Evolutionary conservation across 352 stramenopile species (phyloP), one percentile per base, ranked within the genome.

Genomic region (Phytophthora syringae): DNA sequence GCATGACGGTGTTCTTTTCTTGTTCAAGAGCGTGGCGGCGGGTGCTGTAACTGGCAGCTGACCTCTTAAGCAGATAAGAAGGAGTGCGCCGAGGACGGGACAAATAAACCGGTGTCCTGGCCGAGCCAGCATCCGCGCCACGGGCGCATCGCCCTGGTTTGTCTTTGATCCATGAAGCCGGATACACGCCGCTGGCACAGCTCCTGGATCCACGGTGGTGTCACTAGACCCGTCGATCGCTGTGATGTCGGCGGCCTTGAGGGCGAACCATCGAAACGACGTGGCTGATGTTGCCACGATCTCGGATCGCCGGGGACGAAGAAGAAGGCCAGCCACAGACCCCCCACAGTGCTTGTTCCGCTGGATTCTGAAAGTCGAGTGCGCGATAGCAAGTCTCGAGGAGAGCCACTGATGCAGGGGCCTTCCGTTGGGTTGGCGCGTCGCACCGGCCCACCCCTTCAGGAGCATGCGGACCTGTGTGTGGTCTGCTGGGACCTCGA

Each of bases 321-420:
- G 50, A 48, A 57, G 50, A 48, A 44, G 13, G 36, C 21, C 36
- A 57, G 50, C 25, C 34, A 48, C 50, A 57, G 50, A 6, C 47
- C 49, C 50, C 48, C 50, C 50, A 45, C 2, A 57, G 36, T 6
- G 50, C 34, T 57, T 57, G 30, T 22, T 57, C 50, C 50, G 50
- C 0, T 15, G 50, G 36, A 15, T 20, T 2, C 2, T 21, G 3
- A 3, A 22, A 1, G 21, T 48, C 21, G 22, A 48, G 50, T 16
- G 20, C 1, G 1, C 0, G 1, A 21, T 48, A 20, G 21, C 50
- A 48, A 1, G 30, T 7, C 16, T 57, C 21, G 1, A 39, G 7
- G 7, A 57, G 34, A 2, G 10, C 2, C 2, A 57, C 5, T 0
- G 50, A 57, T 3, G 48, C 36, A 3, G 50, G 36, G 6, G 20